phyloP scores from a whole-genome alignment of 371 early-diverging fungal genomes.

The Mortierella polycephala region DNA sequence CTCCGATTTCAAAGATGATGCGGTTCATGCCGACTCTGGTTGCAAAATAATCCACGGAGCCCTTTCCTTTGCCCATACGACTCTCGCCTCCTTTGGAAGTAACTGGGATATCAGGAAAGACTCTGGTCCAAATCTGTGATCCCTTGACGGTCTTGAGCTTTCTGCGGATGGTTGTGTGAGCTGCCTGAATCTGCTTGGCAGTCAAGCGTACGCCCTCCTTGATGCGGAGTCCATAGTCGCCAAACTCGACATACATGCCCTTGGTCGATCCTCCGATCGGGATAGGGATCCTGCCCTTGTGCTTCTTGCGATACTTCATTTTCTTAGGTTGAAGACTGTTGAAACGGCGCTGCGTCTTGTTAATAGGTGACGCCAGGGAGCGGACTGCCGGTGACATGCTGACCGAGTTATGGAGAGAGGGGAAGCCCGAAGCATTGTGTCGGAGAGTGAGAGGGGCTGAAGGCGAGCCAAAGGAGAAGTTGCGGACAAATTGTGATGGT shows the following conservation, averaged over 20 bases:
- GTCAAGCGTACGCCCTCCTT: conserved; percentile 86
- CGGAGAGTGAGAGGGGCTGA: conserved; percentile 30
- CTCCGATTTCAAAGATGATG: conserved; percentile 89
- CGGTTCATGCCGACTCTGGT: conserved; percentile 89
- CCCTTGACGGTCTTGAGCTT: conserved; percentile 92
- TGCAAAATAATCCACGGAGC: conserved; percentile 93
- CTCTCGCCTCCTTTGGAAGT: conserved; percentile 91
- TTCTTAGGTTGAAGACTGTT: conserved; percentile 81
- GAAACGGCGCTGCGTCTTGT: conserved; percentile 60
- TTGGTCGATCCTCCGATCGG: conserved; percentile 86
- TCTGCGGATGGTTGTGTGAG: conserved; percentile 77
- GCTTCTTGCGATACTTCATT: conserved; percentile 87
- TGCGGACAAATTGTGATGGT: conserved; percentile 39
- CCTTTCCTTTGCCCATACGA: conserved; percentile 98
- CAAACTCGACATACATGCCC: conserved; percentile 88
- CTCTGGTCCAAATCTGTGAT: conserved; percentile 85
- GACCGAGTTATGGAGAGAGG: conserved; percentile 19
- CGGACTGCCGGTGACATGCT: conserved; percentile 28
- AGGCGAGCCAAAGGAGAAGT: conserved; percentile 32
- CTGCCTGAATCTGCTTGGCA: conserved; percentile 86
- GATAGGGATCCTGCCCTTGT: conserved; percentile 89
- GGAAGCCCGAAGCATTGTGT: conserved; percentile 43
- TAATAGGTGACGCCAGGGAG: conserved; percentile 36
- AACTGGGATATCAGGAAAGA: conserved; percentile 94
- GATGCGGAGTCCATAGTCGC: conserved; percentile 90